These are phyloP conservation scores for Elaeagnus macrophylla DNA, from an alignment of 306 rosid genomes.

Conservation along the genomic window DNA sequence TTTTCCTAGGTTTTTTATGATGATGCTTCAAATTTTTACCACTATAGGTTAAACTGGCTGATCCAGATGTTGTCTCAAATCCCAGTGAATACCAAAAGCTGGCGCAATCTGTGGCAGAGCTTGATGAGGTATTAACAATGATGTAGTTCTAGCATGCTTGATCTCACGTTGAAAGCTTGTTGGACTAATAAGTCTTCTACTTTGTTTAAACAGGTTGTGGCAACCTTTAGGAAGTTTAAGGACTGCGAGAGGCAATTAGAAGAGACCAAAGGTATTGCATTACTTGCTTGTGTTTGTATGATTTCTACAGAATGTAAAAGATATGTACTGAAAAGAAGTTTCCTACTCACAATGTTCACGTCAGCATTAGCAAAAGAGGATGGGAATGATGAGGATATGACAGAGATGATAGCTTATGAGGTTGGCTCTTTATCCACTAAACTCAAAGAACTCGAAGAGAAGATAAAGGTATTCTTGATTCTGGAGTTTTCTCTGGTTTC, in stretches of 20 bases:
- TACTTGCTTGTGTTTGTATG: constrained; percentile 2
- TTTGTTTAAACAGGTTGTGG: constrained; percentile 56
- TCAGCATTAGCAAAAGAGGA: constrained; percentile 73
- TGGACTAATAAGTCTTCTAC: not conserved
- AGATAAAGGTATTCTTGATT: constrained; percentile 44
- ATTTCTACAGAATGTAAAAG: constrained; percentile 1
- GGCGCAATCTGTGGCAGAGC: constrained; percentile 91
- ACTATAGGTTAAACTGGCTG: constrained; percentile 82
- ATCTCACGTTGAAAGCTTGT: not conserved
- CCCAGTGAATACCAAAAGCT: constrained; percentile 84
- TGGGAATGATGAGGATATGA: constrained; percentile 84
- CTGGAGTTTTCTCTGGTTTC: not conserved
- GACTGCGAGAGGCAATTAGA: constrained; percentile 75
- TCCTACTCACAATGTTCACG: constrained; percentile 12
- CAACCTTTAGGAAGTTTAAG: constrained; percentile 54
- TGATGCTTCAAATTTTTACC: not conserved
- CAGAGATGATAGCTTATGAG: constrained; percentile 73
- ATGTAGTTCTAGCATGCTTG: constrained; percentile 4
- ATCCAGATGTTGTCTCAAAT: constrained; percentile 74
- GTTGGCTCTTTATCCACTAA: constrained; percentile 51
- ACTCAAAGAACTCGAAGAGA: constrained; percentile 58
- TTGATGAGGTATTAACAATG: constrained; percentile 52
- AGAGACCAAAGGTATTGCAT: constrained; percentile 67
- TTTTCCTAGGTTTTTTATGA: not conserved
- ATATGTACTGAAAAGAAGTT: not conserved